Base-by-base conservation (phyloP, 2,329 filamentous ascomycete species). In the Scedosporium aurantiacum region DNA sequence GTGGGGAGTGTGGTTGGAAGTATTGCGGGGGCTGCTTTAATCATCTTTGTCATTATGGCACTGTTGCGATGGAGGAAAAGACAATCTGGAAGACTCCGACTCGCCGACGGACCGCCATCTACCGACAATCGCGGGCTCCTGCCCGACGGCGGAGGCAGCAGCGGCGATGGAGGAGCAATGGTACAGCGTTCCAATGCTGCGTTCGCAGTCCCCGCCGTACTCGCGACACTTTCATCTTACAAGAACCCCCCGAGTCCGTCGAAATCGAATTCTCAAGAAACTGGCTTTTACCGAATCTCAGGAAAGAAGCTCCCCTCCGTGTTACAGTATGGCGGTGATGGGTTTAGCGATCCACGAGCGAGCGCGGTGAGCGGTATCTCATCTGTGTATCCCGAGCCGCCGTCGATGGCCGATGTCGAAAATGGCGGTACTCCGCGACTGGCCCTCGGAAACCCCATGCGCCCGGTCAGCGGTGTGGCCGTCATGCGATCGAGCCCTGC, bases 301-400 rank as follows among this genome's bases (percentile, higher is more conserved):
- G 85, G 85, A 63, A 79, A 80, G 67, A 88, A 87, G 67, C 70
- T 88, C 62, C 81, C 82, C 3, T 84, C 85, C 2, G 84, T 87
- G 8, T 72, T 88, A 43, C 77, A 83, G 63, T 77, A 76, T 56
- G 84, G 85, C 14, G 85, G 84, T 5, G 84, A 87, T 68, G 85
- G 85, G 1, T 87, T 84, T 70, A 78, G 78, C 21, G 82, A 83
- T 63, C 78, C 75, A 7, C 70, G 73, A 4, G 70, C 71, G 59
- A 76, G 72, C 65, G 70, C 75, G 57, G 71, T 78, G 66, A 84
- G 80, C 66, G 60, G 60, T 8, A 27, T 55, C 14, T 63, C 63
- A 27, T 64, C 63, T 21, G 57, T 61, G 23, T 63, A 64, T 45
- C 63, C 61, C 12, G 64, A 65, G 7, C 63, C 63, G 37, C 60